A percentile compares a stretch with the other conserved stretches of the same genome.
These are phyloP conservation scores for Phytophthora hibernalis DNA, from an alignment of 352 stramenopile genomes.

Conservation along the genomic window DNA sequence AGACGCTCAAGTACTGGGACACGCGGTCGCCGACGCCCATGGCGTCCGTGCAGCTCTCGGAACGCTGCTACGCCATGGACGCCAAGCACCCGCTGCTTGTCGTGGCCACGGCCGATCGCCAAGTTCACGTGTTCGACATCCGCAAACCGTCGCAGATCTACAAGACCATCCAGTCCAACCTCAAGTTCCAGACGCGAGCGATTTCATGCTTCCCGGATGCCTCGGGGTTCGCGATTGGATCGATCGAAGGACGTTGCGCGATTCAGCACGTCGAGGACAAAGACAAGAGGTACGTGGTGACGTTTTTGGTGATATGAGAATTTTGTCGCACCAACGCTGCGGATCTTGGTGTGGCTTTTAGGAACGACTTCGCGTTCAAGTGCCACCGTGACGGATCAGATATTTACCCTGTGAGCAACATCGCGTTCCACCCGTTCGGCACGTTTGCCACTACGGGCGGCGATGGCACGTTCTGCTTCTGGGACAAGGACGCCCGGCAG, in stretches of 20 bases:
- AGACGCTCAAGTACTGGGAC: conserved; percentile 98
- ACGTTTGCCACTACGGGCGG: conserved; percentile 97
- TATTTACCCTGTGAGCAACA: conserved; percentile 92
- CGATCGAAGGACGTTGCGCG: conserved; percentile 91
- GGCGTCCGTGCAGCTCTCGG: conserved; percentile 91
- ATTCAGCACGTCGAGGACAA: conserved; percentile 92
- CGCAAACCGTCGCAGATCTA: conserved; percentile 90
- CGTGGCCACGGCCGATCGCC: conserved; percentile 92
- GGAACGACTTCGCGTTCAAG: conserved; percentile 93
- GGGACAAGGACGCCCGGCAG: conserved; percentile 98
- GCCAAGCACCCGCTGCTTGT: conserved; percentile 93
- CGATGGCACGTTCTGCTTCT: conserved; percentile 98
- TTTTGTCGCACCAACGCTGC: conserved; percentile 9
- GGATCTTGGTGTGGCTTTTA: conserved; percentile 20
- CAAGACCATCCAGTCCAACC: conserved; percentile 81
- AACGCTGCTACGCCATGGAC: conserved; percentile 96
- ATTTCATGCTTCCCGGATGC: conserved; percentile 91
- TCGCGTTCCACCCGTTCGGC: conserved; percentile 92
- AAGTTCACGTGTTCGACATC: conserved; percentile 91
- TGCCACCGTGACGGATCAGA: conserved; percentile 89
- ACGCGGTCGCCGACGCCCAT: conserved; percentile 90
- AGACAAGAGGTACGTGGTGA: conserved; percentile 55
- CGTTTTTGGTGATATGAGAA: neutral
- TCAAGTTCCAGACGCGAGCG: conserved; percentile 91
- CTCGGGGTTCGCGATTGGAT: conserved; percentile 89